Evolutionary conservation across 805 yeast genomes (phyloP), one percentile per base, ranked within the genome.

Genomic region (Lachancea thermotolerans): DNA sequence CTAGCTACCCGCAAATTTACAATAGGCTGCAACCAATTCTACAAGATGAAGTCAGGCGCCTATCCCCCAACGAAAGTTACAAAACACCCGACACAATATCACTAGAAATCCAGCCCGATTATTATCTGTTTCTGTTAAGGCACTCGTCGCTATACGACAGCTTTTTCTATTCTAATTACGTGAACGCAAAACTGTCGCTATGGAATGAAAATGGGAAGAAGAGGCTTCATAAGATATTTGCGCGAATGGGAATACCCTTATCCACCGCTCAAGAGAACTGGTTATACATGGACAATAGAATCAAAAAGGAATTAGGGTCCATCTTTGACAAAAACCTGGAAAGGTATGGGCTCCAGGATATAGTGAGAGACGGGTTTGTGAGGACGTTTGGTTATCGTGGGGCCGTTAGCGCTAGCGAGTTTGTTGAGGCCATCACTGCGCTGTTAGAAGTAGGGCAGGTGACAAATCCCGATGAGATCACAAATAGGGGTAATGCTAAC

Each of bases 121-220:
- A 85, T 64, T 80, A 88, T 48, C 68, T 93, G 37, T 93, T 90
- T 59, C 66, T 95, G 35, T 70, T 93, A 38, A 80, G 97, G 39
- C 97, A 91, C 62, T 90, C 98, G 87, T 84, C 95, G 10, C 68
- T 93, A 14, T 91, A 93, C 66, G 95, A 91, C 53, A 75, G 96
- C 49, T 88, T 95, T 64, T 78, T 79, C 58, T 93, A 90, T 60
- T 87, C 96, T n/a, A 82, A 88, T 49, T 91, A 82, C 57, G 89
- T 91, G 30, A 87, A 90, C 57, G 85, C 98, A 10, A 86, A 89
- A 60, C 68, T 93, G 46, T 80, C 80, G 46, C 68, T 93, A 33
- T 93, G 96, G 93, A 83, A 90, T 29, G 96, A 87, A 57, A 90
- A 85, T 47, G 99, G 99, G 5, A 77, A 82, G 52, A 88, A 86